Evolutionary conservation across 176 grass and related monocot species (phyloP).

Genomic region (Stipa capillata): DNA sequence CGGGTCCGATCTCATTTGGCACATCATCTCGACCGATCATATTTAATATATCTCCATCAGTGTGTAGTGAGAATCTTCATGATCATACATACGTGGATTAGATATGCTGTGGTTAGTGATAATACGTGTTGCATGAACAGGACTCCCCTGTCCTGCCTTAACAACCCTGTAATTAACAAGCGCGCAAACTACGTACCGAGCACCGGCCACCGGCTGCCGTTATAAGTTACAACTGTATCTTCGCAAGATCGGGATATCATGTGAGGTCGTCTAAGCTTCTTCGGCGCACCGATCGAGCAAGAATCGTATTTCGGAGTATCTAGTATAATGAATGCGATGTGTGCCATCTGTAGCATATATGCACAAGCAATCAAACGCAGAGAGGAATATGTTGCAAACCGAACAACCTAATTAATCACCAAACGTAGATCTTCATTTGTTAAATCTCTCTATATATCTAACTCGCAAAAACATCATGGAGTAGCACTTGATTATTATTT

Average conservation of each 20-base stretch:
- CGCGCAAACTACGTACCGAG: background rate
- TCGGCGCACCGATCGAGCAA: background rate
- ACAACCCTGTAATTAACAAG: slow-evolving; percentile 5
- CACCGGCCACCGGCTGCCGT: background rate
- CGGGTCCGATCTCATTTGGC: background rate
- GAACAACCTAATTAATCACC: slow-evolving; percentile 3
- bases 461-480: background rate
- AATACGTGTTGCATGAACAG: background rate
- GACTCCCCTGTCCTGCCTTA: background rate
- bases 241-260: background rate
- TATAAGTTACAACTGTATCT: slow-evolving; percentile 34
- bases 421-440: background rate
- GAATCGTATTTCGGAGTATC: slow-evolving; percentile 21
- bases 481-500: background rate
- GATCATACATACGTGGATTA: background rate
- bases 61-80: background rate
- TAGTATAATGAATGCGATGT: background rate
- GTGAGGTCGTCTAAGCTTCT: background rate
- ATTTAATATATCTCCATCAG: background rate
- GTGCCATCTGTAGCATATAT: background rate
- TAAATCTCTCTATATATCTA: background rate
- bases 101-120: background rate
- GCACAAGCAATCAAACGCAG: background rate
- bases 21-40: background rate
- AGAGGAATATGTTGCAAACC: background rate